A percentile compares a stretch with the other conserved stretches of the same genome.
Conservation (phyloP, 768 basidiomycete genomes). For the Strobilomyces echinocephalus region DNA sequence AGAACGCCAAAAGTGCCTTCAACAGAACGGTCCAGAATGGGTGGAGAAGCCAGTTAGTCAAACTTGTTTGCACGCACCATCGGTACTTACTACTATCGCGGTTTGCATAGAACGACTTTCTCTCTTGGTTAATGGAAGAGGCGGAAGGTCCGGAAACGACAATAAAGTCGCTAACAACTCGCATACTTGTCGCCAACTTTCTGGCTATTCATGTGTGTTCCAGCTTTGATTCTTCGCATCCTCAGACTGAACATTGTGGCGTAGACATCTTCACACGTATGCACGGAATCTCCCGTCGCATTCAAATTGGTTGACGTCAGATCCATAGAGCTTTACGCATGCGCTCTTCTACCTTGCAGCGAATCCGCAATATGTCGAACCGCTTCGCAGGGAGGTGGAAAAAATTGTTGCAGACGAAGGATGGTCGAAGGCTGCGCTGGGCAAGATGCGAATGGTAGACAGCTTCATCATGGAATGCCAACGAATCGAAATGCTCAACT, state of each 20-base stretch:
- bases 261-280: neutral
- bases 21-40: neutral
- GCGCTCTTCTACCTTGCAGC: neutral
- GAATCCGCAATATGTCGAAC: no score
- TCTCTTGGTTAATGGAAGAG: neutral
- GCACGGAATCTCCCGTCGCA: no score
- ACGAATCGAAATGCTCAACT: neutral
- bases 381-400: neutral
- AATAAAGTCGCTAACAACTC: conserved; percentile 17
- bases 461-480: conserved; percentile 34
- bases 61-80: neutral
- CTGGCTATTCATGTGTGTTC: neutral
- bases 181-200: neutral
- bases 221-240: no score
- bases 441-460: conserved; percentile 35
- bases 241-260: no score
- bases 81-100: neutral
- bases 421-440: conserved; percentile 27
- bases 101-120: neutral
- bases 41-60: neutral
- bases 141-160: conserved; percentile 11
- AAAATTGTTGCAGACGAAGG: conserved; percentile 20
- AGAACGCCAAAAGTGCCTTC: neutral
- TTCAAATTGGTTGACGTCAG: neutral
- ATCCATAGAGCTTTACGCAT: neutral